A percentile compares a stretch with the other conserved stretches of the same genome.
Evolutionary conservation across 352 stramenopile genomes (phyloP).

Genomic region (Phytophthora idaei): DNA sequence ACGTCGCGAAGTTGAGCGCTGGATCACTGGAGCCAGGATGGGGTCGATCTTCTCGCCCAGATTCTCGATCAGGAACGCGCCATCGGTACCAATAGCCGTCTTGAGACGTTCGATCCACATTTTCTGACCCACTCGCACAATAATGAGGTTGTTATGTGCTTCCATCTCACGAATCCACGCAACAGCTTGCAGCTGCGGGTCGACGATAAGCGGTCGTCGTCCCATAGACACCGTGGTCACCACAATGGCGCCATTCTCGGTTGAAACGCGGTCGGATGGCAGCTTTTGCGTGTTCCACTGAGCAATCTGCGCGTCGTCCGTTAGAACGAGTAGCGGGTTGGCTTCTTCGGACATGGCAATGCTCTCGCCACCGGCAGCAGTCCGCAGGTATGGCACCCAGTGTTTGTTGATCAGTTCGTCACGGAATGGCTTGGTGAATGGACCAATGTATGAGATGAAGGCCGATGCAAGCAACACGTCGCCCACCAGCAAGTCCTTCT

Average conservation of each 20-base stretch:
- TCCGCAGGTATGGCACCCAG: slow-evolving; percentile 91
- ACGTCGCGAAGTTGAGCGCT: slow-evolving; percentile 93
- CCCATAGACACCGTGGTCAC: slow-evolving; percentile 91
- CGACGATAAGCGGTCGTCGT: slow-evolving; percentile 92
- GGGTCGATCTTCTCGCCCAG: slow-evolving; percentile 94
- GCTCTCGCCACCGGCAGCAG: slow-evolving; percentile 83
- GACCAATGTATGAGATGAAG: slow-evolving; percentile 96
- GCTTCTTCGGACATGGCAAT: slow-evolving; percentile 93
- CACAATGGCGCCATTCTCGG: slow-evolving; percentile 94
- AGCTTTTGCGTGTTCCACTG: slow-evolving; percentile 94
- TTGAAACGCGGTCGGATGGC: slow-evolving; percentile 93
- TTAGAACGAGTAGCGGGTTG: slow-evolving; percentile 91
- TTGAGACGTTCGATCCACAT: slow-evolving; percentile 95
- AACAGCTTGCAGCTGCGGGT: slow-evolving; percentile 94
- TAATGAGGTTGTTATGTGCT: slow-evolving; percentile 89
- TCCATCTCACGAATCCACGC: slow-evolving; percentile 95
- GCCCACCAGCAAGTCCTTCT: slow-evolving; percentile 93
- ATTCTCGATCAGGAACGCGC: slow-evolving; percentile 95
- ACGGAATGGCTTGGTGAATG: slow-evolving; percentile 95
- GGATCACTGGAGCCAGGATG: slow-evolving; percentile 93
- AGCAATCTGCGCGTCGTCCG: slow-evolving; percentile 92
- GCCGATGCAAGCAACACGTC: slow-evolving; percentile 94
- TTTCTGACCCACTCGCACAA: slow-evolving; percentile 94
- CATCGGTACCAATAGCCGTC: slow-evolving; percentile 92
- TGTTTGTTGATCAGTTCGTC: slow-evolving; percentile 94